A percentile compares a stretch with the other conserved stretches of the same genome.
Evolutionary conservation across 106 monocot species (phyloP).

Genomic region (Gastrodia elata): DNA sequence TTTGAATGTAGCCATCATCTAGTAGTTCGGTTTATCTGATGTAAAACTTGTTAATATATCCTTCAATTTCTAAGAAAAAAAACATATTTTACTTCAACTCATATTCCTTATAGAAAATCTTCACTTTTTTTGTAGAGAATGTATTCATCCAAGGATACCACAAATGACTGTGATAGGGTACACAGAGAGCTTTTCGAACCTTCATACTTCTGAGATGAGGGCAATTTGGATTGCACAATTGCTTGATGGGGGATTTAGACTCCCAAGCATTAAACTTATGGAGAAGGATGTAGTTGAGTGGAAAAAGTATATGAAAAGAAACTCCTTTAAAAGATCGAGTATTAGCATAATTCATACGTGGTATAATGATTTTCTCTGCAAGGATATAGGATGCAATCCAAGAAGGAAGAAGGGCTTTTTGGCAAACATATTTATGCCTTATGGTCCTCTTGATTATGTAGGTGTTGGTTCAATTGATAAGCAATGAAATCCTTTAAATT

Average conservation of each 20-base stretch:
- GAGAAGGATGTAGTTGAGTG: conserved; percentile 35
- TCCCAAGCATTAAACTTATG: conserved; percentile 49
- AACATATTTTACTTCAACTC: neutral
- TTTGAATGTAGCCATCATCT: no score
- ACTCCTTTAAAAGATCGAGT: conserved; percentile 24
- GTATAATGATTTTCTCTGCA: conserved; percentile 60
- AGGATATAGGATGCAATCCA: conserved; percentile 46
- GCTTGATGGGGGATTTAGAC: conserved; percentile 39
- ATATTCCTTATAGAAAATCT: neutral
- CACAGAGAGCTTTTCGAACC: conserved; percentile 41
- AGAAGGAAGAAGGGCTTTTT: conserved; percentile 52
- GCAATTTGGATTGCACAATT: conserved; percentile 50
- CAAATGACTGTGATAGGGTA: conserved; percentile 62
- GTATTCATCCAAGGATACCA: conserved; percentile 63
- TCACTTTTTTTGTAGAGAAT: conserved; percentile 21
- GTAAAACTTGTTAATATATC: no score
- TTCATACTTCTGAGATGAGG: conserved; percentile 49
- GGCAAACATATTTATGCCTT: conserved; percentile 50
- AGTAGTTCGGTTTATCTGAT: no score
- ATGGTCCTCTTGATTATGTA: conserved; percentile 52
- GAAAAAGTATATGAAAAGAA: conserved; percentile 39
- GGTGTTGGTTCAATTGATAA: neutral
- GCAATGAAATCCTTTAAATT: neutral
- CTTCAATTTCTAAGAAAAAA: no score
- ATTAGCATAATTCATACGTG: conserved; percentile 35